Conservation (phyloP, 371 early-diverging fungal species). For the Mucor mucedo region DNA sequence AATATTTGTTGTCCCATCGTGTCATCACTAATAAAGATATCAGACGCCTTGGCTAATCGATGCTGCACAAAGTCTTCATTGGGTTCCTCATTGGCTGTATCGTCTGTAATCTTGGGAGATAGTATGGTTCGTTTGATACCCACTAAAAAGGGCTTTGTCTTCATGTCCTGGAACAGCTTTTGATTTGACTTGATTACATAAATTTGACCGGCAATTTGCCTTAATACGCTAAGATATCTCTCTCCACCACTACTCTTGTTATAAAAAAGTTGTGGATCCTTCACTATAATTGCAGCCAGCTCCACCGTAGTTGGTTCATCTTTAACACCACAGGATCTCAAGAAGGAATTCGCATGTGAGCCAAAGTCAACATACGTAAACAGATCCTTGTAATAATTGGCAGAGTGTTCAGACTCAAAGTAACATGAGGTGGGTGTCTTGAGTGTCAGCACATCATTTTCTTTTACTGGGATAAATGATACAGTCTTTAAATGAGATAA, state of each 20-base stretch:
- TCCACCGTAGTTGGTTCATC: slow-evolving; percentile 85
- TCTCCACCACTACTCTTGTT: slow-evolving; percentile 70
- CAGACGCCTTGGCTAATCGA: slow-evolving; percentile 69
- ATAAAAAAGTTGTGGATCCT: slow-evolving; percentile 74
- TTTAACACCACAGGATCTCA: slow-evolving; percentile 86
- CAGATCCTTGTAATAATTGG: slow-evolving; percentile 56
- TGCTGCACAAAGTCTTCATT: slow-evolving; percentile 61
- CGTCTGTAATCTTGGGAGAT: slow-evolving; percentile 17
- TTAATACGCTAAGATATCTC: slow-evolving; percentile 71
- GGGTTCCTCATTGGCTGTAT: slow-evolving; percentile 16
- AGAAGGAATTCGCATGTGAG: slow-evolving; percentile 70
- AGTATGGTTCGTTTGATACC: slow-evolving; percentile 46
- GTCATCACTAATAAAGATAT: slow-evolving; percentile 85
- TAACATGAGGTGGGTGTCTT: slow-evolving; percentile 60
- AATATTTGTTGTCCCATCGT: slow-evolving; percentile 78
- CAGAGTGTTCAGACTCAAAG: slow-evolving; percentile 58
- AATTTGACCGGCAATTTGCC: slow-evolving; percentile 79
- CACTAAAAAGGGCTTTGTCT: slow-evolving; percentile 59
- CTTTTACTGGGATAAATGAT: slow-evolving; percentile 70
- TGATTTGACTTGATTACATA: slow-evolving; percentile 51
- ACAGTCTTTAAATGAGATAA: slow-evolving; percentile 57
- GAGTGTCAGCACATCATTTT: slow-evolving; percentile 1
- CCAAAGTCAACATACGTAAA: slow-evolving; percentile 82
- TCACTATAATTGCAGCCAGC: slow-evolving; percentile 71
- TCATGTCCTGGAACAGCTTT: slow-evolving; percentile 65